These are phyloP conservation scores for Digitaria exilis DNA, from an alignment of 202 grass and related monocot species.

Conservation along the genomic window DNA sequence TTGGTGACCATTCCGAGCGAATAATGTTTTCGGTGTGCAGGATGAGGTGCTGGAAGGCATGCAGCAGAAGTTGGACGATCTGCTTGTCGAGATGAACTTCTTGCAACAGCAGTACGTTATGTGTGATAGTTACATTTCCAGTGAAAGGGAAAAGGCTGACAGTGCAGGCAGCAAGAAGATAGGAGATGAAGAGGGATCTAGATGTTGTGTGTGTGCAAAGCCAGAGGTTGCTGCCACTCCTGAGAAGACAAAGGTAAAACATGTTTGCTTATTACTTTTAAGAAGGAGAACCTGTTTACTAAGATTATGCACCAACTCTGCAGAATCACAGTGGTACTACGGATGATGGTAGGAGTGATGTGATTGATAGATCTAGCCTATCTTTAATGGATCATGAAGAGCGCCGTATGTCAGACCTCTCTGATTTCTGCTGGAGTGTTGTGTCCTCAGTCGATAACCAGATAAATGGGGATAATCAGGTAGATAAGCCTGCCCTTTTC, in stretches of 20 bases:
- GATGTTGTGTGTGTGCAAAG: background rate
- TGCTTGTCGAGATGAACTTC: slow-evolving; percentile 68
- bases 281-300: slow-evolving; percentile 7
- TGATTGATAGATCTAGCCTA: slow-evolving; percentile 27
- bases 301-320: slow-evolving; percentile 2
- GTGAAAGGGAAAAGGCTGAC: slow-evolving; percentile 10
- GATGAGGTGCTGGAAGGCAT: slow-evolving; percentile 77
- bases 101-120: slow-evolving; percentile 59
- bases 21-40: slow-evolving; percentile 39
- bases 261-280: background rate
- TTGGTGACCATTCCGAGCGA: background rate
- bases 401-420: slow-evolving; percentile 90
- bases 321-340: slow-evolving; percentile 43
- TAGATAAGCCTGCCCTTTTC: slow-evolving; percentile 30
- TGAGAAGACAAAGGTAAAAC: slow-evolving; percentile 49
- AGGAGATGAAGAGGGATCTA: slow-evolving; percentile 31
- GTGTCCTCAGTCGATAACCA: slow-evolving; percentile 81
- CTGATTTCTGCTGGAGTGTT: slow-evolving; percentile 91
- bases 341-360: slow-evolving; percentile 45
- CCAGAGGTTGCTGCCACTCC: slow-evolving; percentile 3
- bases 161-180: slow-evolving; percentile 17
- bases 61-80: slow-evolving; percentile 88
- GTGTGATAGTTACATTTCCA: slow-evolving; percentile 46
- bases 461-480: slow-evolving; percentile 67
- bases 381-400: slow-evolving; percentile 73